Evolutionary conservation across 139 green algal species (phyloP), one percentile per base, ranked within the genome.

Genomic region (Chlorella vulgaris): DNA sequence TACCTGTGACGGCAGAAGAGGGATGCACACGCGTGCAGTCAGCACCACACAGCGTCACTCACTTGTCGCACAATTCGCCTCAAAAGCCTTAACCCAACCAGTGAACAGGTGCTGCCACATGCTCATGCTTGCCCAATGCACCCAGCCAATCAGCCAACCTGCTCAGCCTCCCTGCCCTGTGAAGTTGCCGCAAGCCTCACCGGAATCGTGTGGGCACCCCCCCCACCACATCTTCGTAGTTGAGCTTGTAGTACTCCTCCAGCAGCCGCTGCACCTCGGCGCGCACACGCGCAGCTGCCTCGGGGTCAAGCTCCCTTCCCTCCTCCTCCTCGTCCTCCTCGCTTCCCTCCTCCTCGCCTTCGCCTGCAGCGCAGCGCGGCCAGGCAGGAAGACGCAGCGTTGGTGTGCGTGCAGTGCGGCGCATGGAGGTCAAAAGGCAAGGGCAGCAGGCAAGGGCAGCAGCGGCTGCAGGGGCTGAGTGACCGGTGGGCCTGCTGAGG

Each of bases 221-320:
- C 0, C 91, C 95, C 13, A 97, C 87, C 43, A 90, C 76, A 76
- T 96, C 95, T 85, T 99, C 96, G 62, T 95, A 96, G 81, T 99
- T 93, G 50, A 99, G 88, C 80, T 91, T 90, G 88, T 97, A 94
- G 83, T 98, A 98, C 81, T 99, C 94, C 78, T 97, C 91, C 69
- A 98, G 74, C 79, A 95, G 70, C 40, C 90, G 89, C 63, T 87
- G 63, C 60, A 92, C 66, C 78, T 91, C 83, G 28, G 82, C 51
- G 4, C 38, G 81, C 22, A 79, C 77, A n/a, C 42, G 42, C 18
- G 53, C 75, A 2, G 47, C 77, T 0, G 68, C 86, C 67, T 42
- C 76, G 19, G 81, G 79, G 36, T 60, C 76, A 1, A 31, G 76
- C 3, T 10, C 67, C 29, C 60, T 35, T 33, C 50, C 79, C 19